A percentile compares a stretch with the other conserved stretches of the same genome.
These are phyloP conservation scores for Heliosperma pusillum DNA, from an alignment of 148 eudicot species.

Conservation along the genomic window DNA sequence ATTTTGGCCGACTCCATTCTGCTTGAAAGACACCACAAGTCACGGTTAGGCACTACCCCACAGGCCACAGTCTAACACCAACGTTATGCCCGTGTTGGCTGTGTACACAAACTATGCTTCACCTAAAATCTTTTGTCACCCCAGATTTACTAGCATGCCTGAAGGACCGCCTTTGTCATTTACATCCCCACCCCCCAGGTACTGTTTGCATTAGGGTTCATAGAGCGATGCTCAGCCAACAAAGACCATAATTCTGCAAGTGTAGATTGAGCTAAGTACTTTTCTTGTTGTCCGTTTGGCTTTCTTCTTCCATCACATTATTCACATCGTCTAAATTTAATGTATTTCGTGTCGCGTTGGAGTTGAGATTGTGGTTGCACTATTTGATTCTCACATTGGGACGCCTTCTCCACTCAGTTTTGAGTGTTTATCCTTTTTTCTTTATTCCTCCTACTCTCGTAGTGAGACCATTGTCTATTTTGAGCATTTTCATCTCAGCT, in stretches of 20 bases:
- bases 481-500: not conserved
- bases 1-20: too few species aligned
- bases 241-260: not conserved
- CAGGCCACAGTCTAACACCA: not conserved
- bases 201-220: not conserved
- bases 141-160: not conserved
- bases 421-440: not conserved
- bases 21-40: too few species aligned
- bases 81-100: not conserved
- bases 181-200: not conserved
- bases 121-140: not conserved
- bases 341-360: not conserved
- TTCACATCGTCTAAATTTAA: not conserved
- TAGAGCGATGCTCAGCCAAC: not conserved
- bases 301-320: not conserved
- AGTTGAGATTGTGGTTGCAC: not conserved
- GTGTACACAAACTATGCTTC: not conserved
- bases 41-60: too few species aligned
- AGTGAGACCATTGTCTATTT: not conserved
- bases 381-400: not conserved
- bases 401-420: not conserved
- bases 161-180: not conserved
- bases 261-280: not conserved
- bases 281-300: not conserved
- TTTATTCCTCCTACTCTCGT: not conserved